Conservation (phyloP, 352 stramenopile species). For the Pythium biforme region DNA sequence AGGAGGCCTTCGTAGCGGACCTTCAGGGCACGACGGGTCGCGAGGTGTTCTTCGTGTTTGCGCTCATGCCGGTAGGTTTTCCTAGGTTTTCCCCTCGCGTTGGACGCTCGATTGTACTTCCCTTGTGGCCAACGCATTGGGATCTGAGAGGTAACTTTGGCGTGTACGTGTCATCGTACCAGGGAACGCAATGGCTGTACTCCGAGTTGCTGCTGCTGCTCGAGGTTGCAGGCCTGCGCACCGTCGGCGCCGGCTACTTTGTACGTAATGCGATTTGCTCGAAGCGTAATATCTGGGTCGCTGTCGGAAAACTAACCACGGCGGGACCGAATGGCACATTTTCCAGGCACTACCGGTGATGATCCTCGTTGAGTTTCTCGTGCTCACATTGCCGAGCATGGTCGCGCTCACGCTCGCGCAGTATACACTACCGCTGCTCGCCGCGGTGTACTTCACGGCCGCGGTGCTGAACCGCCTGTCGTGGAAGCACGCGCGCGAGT, state of each 20-base stretch:
- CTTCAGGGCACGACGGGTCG: constrained; percentile 63
- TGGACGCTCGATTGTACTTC: background rate
- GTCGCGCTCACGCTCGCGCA: constrained; percentile 67
- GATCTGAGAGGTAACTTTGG: background rate
- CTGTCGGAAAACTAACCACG: no score
- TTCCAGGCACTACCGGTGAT: constrained; percentile 48
- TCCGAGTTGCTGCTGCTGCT: constrained; percentile 76
- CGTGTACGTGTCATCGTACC: background rate
- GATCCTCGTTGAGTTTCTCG: constrained; percentile 66
- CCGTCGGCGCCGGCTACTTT: constrained; percentile 48
- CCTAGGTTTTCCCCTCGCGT: constrained; percentile 20
- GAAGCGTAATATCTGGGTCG: no score
- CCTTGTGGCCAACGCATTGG: background rate
- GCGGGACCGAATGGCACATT: no score
- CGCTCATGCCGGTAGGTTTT: constrained; percentile 58
- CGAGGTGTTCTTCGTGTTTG: constrained; percentile 78
- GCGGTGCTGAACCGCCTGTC: constrained; percentile 55
- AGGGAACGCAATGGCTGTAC: constrained; percentile 82
- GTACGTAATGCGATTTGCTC: constrained; percentile 29
- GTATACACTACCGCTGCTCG: constrained; percentile 55
- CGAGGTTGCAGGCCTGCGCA: constrained; percentile 59
- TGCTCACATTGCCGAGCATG: constrained; percentile 71
- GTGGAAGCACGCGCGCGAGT: constrained; percentile 71
- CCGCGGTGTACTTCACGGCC: constrained; percentile 53
- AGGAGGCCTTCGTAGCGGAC: constrained; percentile 77